Percentiles rank a stretch among this genome's conserved stretches.
These are phyloP conservation scores for Mycosphaerella sp. DNA, from an alignment of 2,329 filamentous ascomycete species.

Conservation along the genomic window DNA sequence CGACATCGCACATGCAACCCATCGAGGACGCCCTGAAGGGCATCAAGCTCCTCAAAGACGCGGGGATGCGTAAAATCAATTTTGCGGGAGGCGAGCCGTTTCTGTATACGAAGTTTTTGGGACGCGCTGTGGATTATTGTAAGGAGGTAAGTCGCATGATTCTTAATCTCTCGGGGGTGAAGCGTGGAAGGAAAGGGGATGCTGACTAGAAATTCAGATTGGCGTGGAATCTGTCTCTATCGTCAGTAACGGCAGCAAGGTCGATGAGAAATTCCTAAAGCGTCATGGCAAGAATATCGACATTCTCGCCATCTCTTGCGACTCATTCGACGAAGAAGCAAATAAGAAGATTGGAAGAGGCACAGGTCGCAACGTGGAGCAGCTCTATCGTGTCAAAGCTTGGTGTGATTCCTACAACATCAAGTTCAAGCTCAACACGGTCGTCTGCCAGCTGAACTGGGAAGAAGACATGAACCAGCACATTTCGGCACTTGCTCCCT, in stretches of 20 bases:
- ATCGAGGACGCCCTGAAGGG: slow-evolving; percentile 42
- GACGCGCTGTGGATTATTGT: slow-evolving; percentile 23
- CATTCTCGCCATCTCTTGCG: slow-evolving; percentile 50
- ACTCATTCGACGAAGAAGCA: slow-evolving; percentile 47
- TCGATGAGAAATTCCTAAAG: slow-evolving; percentile 42
- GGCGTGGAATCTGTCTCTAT: slow-evolving; percentile 50
- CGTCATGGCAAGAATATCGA: slow-evolving; percentile 43
- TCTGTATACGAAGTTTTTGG: neutral
- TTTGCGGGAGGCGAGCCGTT: neutral
- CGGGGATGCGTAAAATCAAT: neutral
- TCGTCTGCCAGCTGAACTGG: neutral
- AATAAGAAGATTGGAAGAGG: slow-evolving; percentile 34
- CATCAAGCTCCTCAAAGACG: slow-evolving; percentile 4
- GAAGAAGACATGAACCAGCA: neutral
- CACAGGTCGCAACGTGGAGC: neutral
- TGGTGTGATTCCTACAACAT: neutral
- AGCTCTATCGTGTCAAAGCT: neutral
- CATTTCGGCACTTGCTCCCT: neutral
- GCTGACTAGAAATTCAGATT: too few relatives aligned
- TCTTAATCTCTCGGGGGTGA: too few relatives aligned
- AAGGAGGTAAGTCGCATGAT: slow-evolving; percentile 23
- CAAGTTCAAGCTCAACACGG: neutral
- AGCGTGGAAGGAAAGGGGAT: too few relatives aligned
- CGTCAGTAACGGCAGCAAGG: slow-evolving; percentile 49
- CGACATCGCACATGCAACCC: slow-evolving; percentile 40